Percentiles rank a stretch among this genome's conserved stretches.
phyloP scores from a whole-genome alignment of 192 early-diverging fungal genomes.

The Rhizoclosmatium globosum region DNA sequence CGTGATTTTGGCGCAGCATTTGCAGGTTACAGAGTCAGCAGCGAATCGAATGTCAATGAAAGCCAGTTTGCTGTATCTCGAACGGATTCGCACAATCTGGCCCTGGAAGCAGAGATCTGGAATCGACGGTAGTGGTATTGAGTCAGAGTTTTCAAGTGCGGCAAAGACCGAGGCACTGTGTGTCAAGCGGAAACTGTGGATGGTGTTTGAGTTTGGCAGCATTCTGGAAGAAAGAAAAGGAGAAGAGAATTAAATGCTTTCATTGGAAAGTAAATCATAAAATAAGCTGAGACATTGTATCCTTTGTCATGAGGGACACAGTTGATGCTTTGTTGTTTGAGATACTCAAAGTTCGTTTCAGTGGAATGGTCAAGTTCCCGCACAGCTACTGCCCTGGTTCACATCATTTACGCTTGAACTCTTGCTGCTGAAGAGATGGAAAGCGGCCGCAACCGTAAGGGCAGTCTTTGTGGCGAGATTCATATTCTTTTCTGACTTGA shows the following conservation, averaged over 20 bases:
- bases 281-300: too few species aligned
- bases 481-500: slow-evolving; percentile 3
- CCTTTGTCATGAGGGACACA: too few species aligned
- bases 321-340: too few species aligned
- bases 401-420: not conserved
- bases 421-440: not conserved
- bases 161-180: not conserved
- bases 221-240: too few species aligned
- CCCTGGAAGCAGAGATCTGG: not conserved
- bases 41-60: slow-evolving; percentile 23
- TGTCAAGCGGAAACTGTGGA: not conserved
- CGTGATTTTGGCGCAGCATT: slow-evolving; percentile 25
- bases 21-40: not conserved
- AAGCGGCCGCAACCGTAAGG: not conserved
- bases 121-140: not conserved
- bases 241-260: too few species aligned
- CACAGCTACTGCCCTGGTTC: too few species aligned
- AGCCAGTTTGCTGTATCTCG: not conserved
- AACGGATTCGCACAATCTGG: slow-evolving; percentile 25
- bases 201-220: not conserved
- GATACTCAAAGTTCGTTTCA: too few species aligned
- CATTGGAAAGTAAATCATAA: too few species aligned
- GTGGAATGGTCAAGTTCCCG: too few species aligned
- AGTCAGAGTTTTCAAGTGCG: not conserved
- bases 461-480: slow-evolving; percentile 12